Evolutionary conservation across 202 grass and related monocot species (phyloP).

Genomic region (Zizania palustris): DNA sequence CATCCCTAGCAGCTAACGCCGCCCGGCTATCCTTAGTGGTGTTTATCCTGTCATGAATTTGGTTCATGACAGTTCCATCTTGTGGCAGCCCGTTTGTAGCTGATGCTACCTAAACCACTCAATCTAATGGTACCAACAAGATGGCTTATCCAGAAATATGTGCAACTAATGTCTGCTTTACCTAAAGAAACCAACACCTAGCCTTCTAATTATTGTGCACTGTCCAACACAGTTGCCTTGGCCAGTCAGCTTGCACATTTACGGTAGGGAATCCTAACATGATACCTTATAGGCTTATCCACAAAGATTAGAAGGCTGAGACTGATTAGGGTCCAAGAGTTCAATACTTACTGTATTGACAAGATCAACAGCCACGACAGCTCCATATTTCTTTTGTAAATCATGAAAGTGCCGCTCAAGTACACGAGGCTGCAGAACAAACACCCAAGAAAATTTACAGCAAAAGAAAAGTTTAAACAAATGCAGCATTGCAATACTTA

Average conservation of each 20-base stretch:
- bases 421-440: conserved; percentile 55
- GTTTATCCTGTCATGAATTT: no score
- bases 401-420: conserved; percentile 80
- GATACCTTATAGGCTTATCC: background rate
- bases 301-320: background rate
- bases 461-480: background rate
- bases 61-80: background rate
- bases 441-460: conserved; percentile 18
- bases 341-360: conserved; percentile 70
- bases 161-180: background rate
- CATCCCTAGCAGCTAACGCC: no score
- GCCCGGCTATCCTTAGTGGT: no score
- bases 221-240: background rate
- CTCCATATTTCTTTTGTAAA: conserved; percentile 88
- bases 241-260: background rate
- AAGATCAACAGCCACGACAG: conserved; percentile 77
- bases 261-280: background rate
- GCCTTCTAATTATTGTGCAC: background rate
- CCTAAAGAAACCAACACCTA: background rate
- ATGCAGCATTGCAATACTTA: background rate
- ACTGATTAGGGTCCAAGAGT: background rate
- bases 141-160: background rate
- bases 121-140: background rate
- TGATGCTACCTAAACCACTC: background rate
- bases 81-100: background rate